Percentiles rank a stretch among this genome's conserved stretches.
Conservation (phyloP, 169 alveolate genomes). For the Plasmodium blacklocki region DNA sequence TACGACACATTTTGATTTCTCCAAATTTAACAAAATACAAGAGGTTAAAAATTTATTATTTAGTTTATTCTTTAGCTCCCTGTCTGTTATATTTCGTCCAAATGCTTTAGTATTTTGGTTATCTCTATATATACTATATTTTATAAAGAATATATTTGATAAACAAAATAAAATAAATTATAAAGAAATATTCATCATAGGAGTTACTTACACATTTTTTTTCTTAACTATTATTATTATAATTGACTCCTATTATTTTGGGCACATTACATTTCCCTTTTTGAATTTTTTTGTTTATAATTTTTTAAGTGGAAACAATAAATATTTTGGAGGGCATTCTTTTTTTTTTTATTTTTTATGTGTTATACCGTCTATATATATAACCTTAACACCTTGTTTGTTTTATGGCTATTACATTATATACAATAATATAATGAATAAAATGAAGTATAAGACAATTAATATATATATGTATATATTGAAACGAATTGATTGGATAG, state of each 20-base stretch:
- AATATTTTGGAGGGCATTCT: slow-evolving; percentile 35
- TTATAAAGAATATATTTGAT: slow-evolving; percentile 2
- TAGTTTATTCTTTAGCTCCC: slow-evolving; percentile 66
- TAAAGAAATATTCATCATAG: slow-evolving; percentile 32
- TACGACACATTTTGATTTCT: too few relatives aligned
- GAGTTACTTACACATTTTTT: slow-evolving; percentile 1
- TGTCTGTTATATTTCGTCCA: slow-evolving; percentile 77
- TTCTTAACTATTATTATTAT: slow-evolving; percentile 19
- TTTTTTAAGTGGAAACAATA: slow-evolving; percentile 40
- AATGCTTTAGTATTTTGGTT: slow-evolving; percentile 77
- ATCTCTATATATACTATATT: slow-evolving; percentile 51
- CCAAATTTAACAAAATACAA: too few relatives aligned
- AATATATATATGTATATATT: neutral
- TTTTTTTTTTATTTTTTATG: slow-evolving; percentile 30
- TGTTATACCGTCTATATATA: slow-evolving; percentile 43
- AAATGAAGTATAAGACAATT: slow-evolving; percentile 4
- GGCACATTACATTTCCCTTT: slow-evolving; percentile 23
- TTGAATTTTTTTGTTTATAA: slow-evolving; percentile 45
- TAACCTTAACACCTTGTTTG: slow-evolving; percentile 32
- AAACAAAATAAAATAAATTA: slow-evolving; percentile 1
- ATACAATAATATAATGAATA: neutral
- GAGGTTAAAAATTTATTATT: slow-evolving; percentile 29
- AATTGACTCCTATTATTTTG: slow-evolving; percentile 57
- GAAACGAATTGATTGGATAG: slow-evolving; percentile 30
- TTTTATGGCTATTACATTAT: neutral